Conservation (phyloP, 805 yeast genomes). For the Jamesozyma jinghongensis region DNA sequence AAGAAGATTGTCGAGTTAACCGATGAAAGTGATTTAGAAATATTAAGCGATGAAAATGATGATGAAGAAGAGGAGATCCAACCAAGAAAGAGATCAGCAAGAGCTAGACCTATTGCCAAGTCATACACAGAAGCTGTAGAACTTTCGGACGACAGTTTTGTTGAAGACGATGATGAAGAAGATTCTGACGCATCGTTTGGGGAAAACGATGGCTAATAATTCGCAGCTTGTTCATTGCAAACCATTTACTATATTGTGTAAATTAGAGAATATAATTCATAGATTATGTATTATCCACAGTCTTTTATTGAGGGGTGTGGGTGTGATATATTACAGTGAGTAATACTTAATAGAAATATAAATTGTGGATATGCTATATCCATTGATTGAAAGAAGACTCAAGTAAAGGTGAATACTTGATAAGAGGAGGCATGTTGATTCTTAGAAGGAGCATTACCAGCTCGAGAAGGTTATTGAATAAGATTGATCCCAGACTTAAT, state of each 20-base stretch:
- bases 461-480: conserved; percentile 1
- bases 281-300: too few species aligned
- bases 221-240: too few species aligned
- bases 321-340: too few species aligned
- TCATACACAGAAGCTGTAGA: conserved; percentile 16
- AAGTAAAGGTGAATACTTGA: too few species aligned
- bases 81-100: conserved; percentile 15
- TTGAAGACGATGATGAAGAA: conserved; percentile 18
- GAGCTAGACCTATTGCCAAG: conserved; percentile 13
- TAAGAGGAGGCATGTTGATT: too few species aligned
- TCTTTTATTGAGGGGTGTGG: too few species aligned
- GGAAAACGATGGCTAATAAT: conserved; percentile 11
- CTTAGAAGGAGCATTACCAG: conserved; percentile 7
- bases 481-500: conserved; percentile 1
- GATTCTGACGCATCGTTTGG: conserved; percentile 16
- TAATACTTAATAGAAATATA: too few species aligned
- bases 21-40: conserved; percentile 20
- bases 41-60: conserved; percentile 8
- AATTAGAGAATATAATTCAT: too few species aligned
- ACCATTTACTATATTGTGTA: too few species aligned
- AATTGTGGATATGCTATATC: too few species aligned
- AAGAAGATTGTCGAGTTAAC: conserved; percentile 11
- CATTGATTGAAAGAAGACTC: too few species aligned
- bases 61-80: conserved; percentile 12
- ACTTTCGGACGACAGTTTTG: conserved; percentile 23